A percentile compares a stretch with the other conserved stretches of the same genome.
These are phyloP conservation scores for Colletotrichum tanaceti DNA, from an alignment of 2,329 filamentous ascomycete species.

Conservation along the genomic window DNA sequence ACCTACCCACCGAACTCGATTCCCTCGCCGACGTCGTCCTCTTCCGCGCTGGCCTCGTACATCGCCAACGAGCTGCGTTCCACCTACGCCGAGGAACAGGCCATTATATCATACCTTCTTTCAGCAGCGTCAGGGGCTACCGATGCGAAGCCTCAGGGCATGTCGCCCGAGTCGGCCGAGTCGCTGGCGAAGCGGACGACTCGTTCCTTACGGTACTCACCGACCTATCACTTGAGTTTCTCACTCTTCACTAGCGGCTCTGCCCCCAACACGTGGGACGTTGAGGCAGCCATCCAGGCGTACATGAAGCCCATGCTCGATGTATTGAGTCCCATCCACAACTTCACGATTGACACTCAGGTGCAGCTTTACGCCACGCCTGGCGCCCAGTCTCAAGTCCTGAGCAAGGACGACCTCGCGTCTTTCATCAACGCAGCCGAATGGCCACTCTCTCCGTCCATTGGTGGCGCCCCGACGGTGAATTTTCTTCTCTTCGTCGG, in stretches of 20 bases:
- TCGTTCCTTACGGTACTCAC: conserved; percentile 88
- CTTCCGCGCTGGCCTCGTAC: conserved; percentile 79
- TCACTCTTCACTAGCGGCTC: conserved; percentile 89
- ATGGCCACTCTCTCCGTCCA: conserved; percentile 95
- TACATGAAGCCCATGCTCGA: conserved; percentile 86
- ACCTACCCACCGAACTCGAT: conserved; percentile 78
- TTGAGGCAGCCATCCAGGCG: conserved; percentile 81
- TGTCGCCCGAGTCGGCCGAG: conserved; percentile 65
- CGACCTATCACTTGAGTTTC: conserved; percentile 95
- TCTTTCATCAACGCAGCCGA: conserved; percentile 98
- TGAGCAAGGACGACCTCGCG: conserved; percentile 87
- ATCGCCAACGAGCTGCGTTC: conserved; percentile 82
- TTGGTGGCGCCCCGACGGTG: conserved; percentile 90
- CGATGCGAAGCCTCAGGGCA: conserved; percentile 57
- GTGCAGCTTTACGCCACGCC: conserved; percentile 91
- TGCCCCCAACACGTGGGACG: conserved; percentile 88
- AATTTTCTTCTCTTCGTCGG: conserved; percentile 96
- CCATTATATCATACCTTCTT: conserved; percentile 81
- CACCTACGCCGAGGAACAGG: conserved; percentile 88
- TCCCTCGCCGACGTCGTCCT: conserved; percentile 74
- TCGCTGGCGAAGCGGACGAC: conserved; percentile 78
- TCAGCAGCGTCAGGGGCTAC: conserved; percentile 67
- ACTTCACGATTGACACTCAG: conserved; percentile 96
- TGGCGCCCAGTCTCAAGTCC: conserved; percentile 70
- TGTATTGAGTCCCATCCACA: conserved; percentile 84